phyloP scores from a whole-genome alignment of 2,329 filamentous ascomycete species.

The Alternaria dauci region DNA sequence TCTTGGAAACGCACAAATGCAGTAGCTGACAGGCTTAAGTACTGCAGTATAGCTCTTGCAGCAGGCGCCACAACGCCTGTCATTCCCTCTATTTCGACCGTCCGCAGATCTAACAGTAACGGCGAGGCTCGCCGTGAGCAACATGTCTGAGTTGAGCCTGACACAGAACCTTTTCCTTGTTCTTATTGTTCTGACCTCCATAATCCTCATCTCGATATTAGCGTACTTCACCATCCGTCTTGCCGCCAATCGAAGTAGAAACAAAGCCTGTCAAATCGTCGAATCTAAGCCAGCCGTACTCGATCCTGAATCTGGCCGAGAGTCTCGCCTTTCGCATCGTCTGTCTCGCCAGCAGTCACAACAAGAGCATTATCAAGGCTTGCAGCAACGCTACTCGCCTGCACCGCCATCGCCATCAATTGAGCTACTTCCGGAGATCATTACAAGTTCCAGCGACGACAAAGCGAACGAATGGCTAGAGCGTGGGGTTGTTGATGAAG shows the following conservation, averaged over 20 bases:
- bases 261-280: not conserved
- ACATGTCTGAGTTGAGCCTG: conserved; percentile 7
- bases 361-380: conserved; percentile 12
- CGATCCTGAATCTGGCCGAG: conserved; percentile 8
- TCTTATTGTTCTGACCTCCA: conserved; percentile 24
- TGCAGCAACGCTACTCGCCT: conserved; percentile 15
- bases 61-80: conserved; percentile 11
- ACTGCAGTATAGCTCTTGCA: conserved; percentile 15
- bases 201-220: conserved; percentile 24
- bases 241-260: conserved; percentile 13
- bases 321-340: conserved; percentile 12
- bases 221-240: conserved; percentile 24
- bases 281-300: conserved; percentile 1
- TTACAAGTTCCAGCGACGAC: conserved; percentile 20
- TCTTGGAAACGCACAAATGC: not conserved
- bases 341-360: conserved; percentile 12
- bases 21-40: conserved; percentile 13
- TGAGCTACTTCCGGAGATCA: conserved; percentile 21
- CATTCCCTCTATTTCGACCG: not conserved
- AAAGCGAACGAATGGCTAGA: conserved; percentile 31
- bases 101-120: not conserved
- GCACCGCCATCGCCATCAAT: conserved; percentile 15
- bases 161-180: conserved; percentile 21
- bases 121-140: not conserved
- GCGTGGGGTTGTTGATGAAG: conserved; percentile 11